Base-by-base conservation (phyloP, 176 grass and related monocot species). In the Pontederia crassipes region DNA sequence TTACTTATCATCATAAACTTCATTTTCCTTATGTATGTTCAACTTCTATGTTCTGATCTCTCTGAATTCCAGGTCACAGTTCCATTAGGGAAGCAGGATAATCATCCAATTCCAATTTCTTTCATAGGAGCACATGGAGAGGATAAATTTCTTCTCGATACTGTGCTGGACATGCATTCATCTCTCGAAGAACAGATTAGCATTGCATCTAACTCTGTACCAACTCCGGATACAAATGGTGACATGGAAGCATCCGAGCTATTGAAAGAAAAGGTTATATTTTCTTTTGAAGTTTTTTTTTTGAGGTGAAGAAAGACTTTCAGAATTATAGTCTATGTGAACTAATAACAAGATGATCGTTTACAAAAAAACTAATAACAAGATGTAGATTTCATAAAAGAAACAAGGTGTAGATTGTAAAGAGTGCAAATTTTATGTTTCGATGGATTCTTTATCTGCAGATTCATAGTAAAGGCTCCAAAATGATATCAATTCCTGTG, bases 201-300 rank as follows among this genome's bases (percentile, higher is more conserved):
- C 35, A 68, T 80, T 52, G 81, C 79, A 69, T 92, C 93, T 46
- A 86, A 88, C 71, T 74, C 68, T 48, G 74, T 69, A 55, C 75
- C 74, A n/a, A 2, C 73, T 50, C 68, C 76, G 65, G 71, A 74
- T 76, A 81, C 65, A 46, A 83, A 89, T 70, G 68, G 65, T 58
- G 60, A 83, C 52, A 58, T 68, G 72, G 78, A 81, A 73, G 72
- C 79, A 24, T 77, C 93, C 17, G 84, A 92, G 64, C 52, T 78
- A 62, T 82, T 92, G 64, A 92, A 92, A 92, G 93, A 98, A 74
- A 98, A 98, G 93, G 93, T 86, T 54, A 26, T n/a, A 70, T 66
- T 50, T 52, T 28, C 10, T 48, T 50, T 65, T 50, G 2, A 49
- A 11, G 7, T 28, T 65, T 3, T 24, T 24, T 15, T 46, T 62